These are phyloP conservation scores for Noccaea bulbosa DNA, from an alignment of 345 rosid species.

Conservation along the genomic window DNA sequence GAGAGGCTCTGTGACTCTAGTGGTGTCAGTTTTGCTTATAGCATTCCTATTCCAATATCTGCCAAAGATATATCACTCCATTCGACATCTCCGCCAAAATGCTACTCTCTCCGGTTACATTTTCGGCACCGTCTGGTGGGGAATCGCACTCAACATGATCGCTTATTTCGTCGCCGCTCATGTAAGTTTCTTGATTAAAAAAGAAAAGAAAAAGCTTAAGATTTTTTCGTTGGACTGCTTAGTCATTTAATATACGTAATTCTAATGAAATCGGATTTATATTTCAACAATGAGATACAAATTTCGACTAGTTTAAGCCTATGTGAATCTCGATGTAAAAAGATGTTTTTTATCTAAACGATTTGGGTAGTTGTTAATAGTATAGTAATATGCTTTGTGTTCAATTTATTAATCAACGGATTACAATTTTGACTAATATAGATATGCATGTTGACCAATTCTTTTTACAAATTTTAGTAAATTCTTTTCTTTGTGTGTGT, in stretches of 20 bases:
- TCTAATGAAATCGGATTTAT: neutral
- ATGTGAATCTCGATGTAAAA: neutral
- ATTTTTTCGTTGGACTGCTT: neutral
- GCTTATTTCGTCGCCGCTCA: slow-evolving; percentile 96
- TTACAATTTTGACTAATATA: too few relatives aligned
- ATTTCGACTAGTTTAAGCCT: neutral
- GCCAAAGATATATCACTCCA: slow-evolving; percentile 89
- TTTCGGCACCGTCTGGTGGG: slow-evolving; percentile 99
- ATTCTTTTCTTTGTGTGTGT: too few relatives aligned
- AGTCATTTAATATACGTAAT: neutral
- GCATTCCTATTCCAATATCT: slow-evolving; percentile 88
- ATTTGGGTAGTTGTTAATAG: neutral
- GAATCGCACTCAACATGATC: slow-evolving; percentile 86
- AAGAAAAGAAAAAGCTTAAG: neutral
- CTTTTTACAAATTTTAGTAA: too few relatives aligned
- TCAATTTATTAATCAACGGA: too few relatives aligned
- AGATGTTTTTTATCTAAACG: neutral
- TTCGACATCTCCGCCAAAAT: slow-evolving; percentile 86
- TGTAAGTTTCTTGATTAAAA: slow-evolving; percentile 52
- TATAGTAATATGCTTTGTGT: slow-evolving; percentile 10
- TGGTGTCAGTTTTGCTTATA: slow-evolving; percentile 68
- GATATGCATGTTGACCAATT: too few relatives aligned
- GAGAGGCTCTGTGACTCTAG: slow-evolving; percentile 61
- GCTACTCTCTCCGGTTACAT: slow-evolving; percentile 89
- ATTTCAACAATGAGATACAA: neutral